A percentile compares a stretch with the other conserved stretches of the same genome.
Conservation (phyloP, 805 yeast species). For the Cyberlindnera euphorbiiphila region DNA sequence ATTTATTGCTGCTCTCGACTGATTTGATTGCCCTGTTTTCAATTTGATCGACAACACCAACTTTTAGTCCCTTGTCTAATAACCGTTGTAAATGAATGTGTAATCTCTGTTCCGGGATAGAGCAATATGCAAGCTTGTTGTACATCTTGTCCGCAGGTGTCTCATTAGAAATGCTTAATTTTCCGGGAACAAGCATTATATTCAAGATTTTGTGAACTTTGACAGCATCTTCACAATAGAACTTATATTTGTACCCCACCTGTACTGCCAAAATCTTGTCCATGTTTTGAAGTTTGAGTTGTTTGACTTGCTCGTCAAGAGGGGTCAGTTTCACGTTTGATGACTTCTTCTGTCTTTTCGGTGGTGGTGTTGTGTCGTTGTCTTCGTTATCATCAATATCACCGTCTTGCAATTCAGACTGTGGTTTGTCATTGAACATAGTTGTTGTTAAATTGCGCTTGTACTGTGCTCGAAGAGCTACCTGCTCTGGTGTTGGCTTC, state of each 20-base stretch:
- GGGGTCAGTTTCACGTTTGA: constrained; percentile 56
- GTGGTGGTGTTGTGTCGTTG: constrained; percentile 4
- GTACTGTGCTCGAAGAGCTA: constrained; percentile 7
- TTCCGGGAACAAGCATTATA: constrained; percentile 72
- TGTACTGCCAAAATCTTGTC: constrained; percentile 79
- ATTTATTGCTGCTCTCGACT: constrained; percentile 43
- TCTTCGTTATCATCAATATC: neutral
- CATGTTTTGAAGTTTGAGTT: constrained; percentile 52
- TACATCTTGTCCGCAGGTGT: constrained; percentile 47
- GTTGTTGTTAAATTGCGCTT: constrained; percentile 7
- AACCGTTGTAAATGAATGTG: constrained; percentile 74
- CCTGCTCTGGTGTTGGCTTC: constrained; percentile 6
- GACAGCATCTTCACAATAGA: constrained; percentile 81
- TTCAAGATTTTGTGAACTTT: constrained; percentile 62
- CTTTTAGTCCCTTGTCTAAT: constrained; percentile 67
- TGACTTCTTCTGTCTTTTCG: constrained; percentile 11
- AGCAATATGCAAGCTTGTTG: constrained; percentile 72
- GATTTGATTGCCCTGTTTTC: constrained; percentile 77
- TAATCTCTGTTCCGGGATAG: constrained; percentile 76
- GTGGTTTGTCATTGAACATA: neutral
- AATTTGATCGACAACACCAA: constrained; percentile 82
- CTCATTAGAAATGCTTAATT: constrained; percentile 46
- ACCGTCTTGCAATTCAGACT: constrained; percentile 1
- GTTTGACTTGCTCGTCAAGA: constrained; percentile 70
- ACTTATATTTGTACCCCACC: constrained; percentile 88